These are phyloP conservation scores for Penicillium occitanis DNA, from an alignment of 2,329 filamentous ascomycete species.

Conservation along the genomic window DNA sequence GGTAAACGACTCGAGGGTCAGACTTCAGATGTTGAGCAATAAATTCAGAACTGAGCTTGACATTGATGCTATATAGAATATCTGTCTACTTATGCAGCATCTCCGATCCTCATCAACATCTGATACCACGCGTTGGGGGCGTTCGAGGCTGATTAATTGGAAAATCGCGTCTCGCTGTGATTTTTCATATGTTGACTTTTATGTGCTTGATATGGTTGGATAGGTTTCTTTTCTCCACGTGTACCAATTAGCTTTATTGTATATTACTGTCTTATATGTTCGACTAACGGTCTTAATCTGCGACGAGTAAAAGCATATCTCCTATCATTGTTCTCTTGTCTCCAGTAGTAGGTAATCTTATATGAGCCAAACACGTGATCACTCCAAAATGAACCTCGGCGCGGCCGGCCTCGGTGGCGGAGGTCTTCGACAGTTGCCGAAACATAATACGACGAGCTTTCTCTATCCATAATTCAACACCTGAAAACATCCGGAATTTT, in stretches of 20 bases:
- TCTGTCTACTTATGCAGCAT: background rate
- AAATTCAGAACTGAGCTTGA: background rate
- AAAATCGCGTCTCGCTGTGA: background rate
- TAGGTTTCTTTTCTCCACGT: constrained; percentile 1
- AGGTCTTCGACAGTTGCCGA: constrained; percentile 1
- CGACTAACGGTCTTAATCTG: background rate
- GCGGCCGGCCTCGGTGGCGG: constrained; percentile 9
- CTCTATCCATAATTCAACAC: background rate
- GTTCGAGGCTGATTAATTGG: background rate
- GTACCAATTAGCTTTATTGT: constrained; percentile 10
- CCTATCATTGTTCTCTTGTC: background rate
- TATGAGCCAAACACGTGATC: constrained; percentile 5
- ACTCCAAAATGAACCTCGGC: constrained; percentile 6
- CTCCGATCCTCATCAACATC: background rate
- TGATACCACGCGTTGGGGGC: constrained; percentile 1
- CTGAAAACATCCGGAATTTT: background rate
- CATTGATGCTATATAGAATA: constrained; percentile 1
- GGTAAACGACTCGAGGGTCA: no score
- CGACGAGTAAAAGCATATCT: background rate
- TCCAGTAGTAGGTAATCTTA: background rate
- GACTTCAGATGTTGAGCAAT: background rate
- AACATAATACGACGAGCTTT: background rate
- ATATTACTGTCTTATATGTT: constrained; percentile 1
- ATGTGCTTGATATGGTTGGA: constrained; percentile 1
- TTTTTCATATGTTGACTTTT: constrained; percentile 4